phyloP scores from a whole-genome alignment of 345 rosid genomes.

The Hevea brasiliensis region DNA sequence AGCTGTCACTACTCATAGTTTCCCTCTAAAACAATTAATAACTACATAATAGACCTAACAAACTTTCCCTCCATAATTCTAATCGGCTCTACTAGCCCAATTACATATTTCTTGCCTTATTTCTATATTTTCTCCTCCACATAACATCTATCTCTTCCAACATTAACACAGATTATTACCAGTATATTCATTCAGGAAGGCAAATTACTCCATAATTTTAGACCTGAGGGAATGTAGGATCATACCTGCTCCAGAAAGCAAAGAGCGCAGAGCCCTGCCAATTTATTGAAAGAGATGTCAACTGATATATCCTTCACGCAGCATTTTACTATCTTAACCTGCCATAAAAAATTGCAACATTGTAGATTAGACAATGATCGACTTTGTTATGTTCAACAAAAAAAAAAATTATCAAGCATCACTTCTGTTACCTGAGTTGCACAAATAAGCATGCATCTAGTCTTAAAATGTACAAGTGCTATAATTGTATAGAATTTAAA shows the following conservation, averaged over 20 bases:
- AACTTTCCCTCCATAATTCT: no score
- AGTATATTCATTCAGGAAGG: background rate
- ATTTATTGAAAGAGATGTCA: conserved; percentile 92
- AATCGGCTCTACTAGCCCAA: no score
- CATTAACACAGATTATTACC: background rate
- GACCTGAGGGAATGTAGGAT: background rate
- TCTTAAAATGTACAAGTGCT: background rate
- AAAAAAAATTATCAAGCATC: background rate
- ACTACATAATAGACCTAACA: no score
- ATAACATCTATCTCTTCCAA: background rate
- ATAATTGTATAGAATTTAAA: background rate
- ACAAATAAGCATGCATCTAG: background rate
- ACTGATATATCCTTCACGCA: conserved; percentile 76
- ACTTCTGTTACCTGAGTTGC: background rate
- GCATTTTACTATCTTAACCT: conserved; percentile 94
- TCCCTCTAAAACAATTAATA: no score
- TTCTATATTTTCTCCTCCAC: no score
- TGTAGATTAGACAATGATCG: background rate
- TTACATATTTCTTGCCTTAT: no score
- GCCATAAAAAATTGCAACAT: conserved; percentile 30
- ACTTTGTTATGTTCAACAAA: background rate
- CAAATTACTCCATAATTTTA: background rate
- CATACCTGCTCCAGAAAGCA: conserved; percentile 91
- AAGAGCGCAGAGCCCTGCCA: conserved; percentile 79
- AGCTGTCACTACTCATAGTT: no score